These are phyloP conservation scores for Colletotrichum viniferum DNA, from an alignment of 2,329 filamentous ascomycete genomes.

Conservation along the genomic window DNA sequence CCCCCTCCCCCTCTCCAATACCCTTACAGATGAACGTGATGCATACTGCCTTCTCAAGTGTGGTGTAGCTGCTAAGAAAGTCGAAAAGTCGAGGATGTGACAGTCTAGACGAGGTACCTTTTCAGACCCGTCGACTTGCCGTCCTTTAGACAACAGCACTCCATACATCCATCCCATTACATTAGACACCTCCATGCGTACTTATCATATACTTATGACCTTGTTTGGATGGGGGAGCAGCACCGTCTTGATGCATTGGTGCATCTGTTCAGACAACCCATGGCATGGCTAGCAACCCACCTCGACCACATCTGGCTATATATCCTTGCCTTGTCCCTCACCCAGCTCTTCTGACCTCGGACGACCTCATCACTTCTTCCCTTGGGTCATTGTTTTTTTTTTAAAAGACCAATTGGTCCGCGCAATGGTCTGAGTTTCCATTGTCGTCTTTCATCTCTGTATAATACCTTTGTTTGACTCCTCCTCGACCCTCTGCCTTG, in stretches of 20 bases:
- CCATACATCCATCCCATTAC: constrained; percentile 16
- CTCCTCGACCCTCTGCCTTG: constrained; percentile 15
- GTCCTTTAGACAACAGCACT: constrained; percentile 12
- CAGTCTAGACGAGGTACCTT: constrained; percentile 13
- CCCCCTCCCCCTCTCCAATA: background rate
- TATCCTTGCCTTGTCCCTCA: constrained; percentile 47
- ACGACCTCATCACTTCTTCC: constrained; percentile 25
- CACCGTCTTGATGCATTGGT: constrained; percentile 20
- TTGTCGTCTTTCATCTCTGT: constrained; percentile 19
- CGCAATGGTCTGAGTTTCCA: constrained; percentile 40
- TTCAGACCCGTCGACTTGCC: constrained; percentile 14
- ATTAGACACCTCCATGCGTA: constrained; percentile 5
- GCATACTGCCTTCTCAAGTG: constrained; percentile 1
- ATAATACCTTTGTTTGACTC: constrained; percentile 32
- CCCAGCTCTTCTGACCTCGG: constrained; percentile 32
- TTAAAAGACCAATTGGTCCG: constrained; percentile 37
- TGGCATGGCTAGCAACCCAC: constrained; percentile 11
- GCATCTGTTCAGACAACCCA: constrained; percentile 17
- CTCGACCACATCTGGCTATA: constrained; percentile 40
- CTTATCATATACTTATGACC: constrained; percentile 8
- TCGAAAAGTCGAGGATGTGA: constrained; percentile 4
- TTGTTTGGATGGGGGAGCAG: constrained; percentile 17
- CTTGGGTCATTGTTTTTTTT: constrained; percentile 32
- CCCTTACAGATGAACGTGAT: constrained; percentile 18
- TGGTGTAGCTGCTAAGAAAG: constrained; percentile 13